Conservation (phyloP, 768 basidiomycete genomes). For the Saitozyma podzolica region DNA sequence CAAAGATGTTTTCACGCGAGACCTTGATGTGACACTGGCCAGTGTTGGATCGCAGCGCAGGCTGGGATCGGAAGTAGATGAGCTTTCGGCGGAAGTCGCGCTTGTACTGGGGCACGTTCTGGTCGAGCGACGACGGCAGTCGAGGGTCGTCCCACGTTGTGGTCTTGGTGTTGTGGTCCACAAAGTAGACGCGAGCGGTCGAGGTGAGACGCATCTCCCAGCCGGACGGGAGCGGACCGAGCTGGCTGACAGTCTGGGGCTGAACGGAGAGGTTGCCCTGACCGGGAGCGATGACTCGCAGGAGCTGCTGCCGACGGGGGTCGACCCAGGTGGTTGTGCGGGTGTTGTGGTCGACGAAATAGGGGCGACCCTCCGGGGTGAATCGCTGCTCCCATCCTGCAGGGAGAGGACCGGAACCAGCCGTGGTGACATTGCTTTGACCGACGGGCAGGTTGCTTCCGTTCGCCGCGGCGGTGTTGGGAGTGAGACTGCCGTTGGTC, state of each 20-base stretch:
- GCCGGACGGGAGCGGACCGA: slow-evolving; percentile 93
- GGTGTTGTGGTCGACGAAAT: slow-evolving; percentile 99
- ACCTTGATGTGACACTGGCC: slow-evolving; percentile 99
- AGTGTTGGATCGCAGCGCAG: slow-evolving; percentile 94
- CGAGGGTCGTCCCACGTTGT: slow-evolving; percentile 99
- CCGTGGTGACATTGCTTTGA: slow-evolving; percentile 58
- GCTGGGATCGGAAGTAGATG: slow-evolving; percentile 98
- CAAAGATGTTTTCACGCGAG: slow-evolving; percentile 95
- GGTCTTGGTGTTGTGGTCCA: slow-evolving; percentile 99
- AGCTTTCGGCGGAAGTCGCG: slow-evolving; percentile 98
- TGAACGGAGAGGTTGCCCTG: slow-evolving; percentile 77
- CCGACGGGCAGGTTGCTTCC: slow-evolving; percentile 24
- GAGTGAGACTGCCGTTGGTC: slow-evolving; percentile 18
- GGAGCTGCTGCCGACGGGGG: slow-evolving; percentile 91
- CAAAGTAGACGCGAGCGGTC: slow-evolving; percentile 97
- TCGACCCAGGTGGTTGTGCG: slow-evolving; percentile 99
- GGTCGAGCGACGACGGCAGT: slow-evolving; percentile 87
- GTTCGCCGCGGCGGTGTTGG: slow-evolving; percentile 28
- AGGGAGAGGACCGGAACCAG: slow-evolving; percentile 82
- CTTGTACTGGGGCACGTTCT: slow-evolving; percentile 99
- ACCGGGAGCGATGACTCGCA: slow-evolving; percentile 95
- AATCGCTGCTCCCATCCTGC: slow-evolving; percentile 99
- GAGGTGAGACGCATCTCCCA: slow-evolving; percentile 99
- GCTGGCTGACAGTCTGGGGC: slow-evolving; percentile 92
- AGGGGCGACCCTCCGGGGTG: slow-evolving; percentile 96